phyloP scores from a whole-genome alignment of 1,284 basidiomycete species.

The Somion occarium region DNA sequence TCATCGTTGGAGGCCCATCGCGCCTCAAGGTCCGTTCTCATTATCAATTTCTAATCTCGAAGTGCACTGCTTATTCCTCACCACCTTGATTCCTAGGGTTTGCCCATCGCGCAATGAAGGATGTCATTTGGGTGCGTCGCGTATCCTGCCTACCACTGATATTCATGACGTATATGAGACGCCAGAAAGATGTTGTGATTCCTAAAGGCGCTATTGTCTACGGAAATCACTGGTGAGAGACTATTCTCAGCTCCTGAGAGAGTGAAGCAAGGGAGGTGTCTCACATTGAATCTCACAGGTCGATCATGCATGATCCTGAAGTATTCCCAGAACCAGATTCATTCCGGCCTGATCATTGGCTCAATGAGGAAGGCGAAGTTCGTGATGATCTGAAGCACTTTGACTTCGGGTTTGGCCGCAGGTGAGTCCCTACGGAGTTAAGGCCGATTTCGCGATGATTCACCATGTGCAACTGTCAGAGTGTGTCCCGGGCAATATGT shows the following conservation, averaged over 20 bases:
- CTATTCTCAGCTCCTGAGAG: no score
- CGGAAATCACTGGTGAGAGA: constrained; percentile 57
- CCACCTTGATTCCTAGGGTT: constrained; percentile 33
- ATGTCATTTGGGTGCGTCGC: constrained; percentile 49
- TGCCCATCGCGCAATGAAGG: constrained; percentile 51
- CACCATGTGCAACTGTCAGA: constrained; percentile 19
- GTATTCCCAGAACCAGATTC: constrained; percentile 54
- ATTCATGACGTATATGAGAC: background rate
- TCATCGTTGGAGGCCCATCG: constrained; percentile 45
- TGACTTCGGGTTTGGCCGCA: constrained; percentile 56
- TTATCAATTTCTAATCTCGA: constrained; percentile 27
- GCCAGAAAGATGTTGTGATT: constrained; percentile 48
- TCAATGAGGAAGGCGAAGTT: constrained; percentile 43
- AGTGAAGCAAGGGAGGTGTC: no score
- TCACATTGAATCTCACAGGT: no score
- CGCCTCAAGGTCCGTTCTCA: constrained; percentile 16
- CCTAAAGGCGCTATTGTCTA: constrained; percentile 54
- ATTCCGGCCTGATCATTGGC: constrained; percentile 57
- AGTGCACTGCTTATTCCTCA: background rate
- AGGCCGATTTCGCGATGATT: background rate
- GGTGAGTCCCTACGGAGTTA: constrained; percentile 28
- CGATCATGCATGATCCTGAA: constrained; percentile 49
- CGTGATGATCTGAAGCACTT: constrained; percentile 45
- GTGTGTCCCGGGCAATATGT: constrained; percentile 60
- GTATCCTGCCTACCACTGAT: background rate